phyloP scores from a whole-genome alignment of 1,284 basidiomycete species.

The Cystobasidiaceae sp. region DNA sequence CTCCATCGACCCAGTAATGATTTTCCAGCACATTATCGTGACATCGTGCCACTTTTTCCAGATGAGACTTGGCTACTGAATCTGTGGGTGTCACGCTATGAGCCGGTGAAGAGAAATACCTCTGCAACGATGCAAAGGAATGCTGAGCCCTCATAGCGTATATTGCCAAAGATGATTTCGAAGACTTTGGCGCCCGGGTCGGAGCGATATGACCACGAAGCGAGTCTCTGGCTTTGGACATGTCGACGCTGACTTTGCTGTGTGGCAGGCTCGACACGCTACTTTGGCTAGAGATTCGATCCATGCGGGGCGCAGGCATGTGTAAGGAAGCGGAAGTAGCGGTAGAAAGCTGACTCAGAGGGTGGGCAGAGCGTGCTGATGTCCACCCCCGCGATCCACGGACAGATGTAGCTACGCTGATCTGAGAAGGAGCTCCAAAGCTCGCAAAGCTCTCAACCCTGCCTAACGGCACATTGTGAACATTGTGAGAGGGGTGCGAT shows the following conservation, averaged over 20 bases:
- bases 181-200: too few relatives aligned
- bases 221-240: too few relatives aligned
- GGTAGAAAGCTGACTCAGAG: slow-evolving; percentile 5
- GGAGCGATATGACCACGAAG: too few relatives aligned
- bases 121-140: neutral
- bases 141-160: too few relatives aligned
- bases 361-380: neutral
- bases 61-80: neutral
- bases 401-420: slow-evolving; percentile 1
- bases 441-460: too few relatives aligned
- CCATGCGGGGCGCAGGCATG: neutral
- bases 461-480: too few relatives aligned
- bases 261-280: slow-evolving; percentile 5
- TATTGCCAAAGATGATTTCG: too few relatives aligned
- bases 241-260: neutral
- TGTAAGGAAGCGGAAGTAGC: slow-evolving; percentile 10
- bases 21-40: neutral
- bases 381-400: neutral
- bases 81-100: neutral
- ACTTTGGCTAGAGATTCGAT: neutral
- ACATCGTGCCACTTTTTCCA: neutral
- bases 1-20: neutral
- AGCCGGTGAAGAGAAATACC: neutral
- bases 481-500: too few relatives aligned
- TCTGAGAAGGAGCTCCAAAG: neutral